Percentiles rank a stretch among this genome's conserved stretches.
phyloP scores from a whole-genome alignment of 1,139 yeast species.

The Geotrichum aggregatum region DNA sequence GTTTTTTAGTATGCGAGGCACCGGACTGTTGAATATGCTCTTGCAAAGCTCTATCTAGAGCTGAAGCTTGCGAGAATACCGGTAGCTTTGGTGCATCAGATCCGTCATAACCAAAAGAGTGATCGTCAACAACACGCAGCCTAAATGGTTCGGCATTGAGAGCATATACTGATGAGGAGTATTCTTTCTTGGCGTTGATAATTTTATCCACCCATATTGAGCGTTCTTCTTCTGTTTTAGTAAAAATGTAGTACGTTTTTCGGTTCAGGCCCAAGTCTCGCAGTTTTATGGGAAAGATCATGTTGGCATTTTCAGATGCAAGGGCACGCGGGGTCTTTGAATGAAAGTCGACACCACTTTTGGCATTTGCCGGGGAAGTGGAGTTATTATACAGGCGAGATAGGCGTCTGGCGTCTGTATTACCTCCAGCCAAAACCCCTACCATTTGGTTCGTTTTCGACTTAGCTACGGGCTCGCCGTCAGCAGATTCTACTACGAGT shows the following conservation, averaged over 20 bases:
- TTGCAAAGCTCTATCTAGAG: constrained; percentile 50
- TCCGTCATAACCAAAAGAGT: constrained; percentile 62
- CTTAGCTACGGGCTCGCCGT: constrained; percentile 38
- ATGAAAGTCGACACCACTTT: neutral
- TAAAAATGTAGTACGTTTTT: constrained; percentile 55
- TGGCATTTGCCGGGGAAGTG: constrained; percentile 10
- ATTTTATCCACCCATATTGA: constrained; percentile 56
- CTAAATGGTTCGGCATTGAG: constrained; percentile 53
- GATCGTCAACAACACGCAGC: constrained; percentile 52
- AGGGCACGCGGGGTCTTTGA: constrained; percentile 4
- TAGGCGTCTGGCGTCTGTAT: constrained; percentile 18
- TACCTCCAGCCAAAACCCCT: constrained; percentile 20
- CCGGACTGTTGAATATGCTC: constrained; percentile 24
- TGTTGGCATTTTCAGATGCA: constrained; percentile 31
- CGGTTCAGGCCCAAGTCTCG: constrained; percentile 44
- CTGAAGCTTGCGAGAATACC: constrained; percentile 59
- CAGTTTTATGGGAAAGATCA: constrained; percentile 46
- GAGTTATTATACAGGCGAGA: constrained; percentile 15
- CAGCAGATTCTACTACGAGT: constrained; percentile 37
- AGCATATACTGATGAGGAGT: constrained; percentile 45
- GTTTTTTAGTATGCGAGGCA: constrained; percentile 13
- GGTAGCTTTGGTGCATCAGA: constrained; percentile 58
- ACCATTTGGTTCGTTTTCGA: constrained; percentile 32
- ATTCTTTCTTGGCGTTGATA: constrained; percentile 51
- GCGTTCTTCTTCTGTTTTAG: constrained; percentile 43